A percentile compares a stretch with the other conserved stretches of the same genome.
Evolutionary conservation across 2,329 filamentous ascomycete genomes (phyloP).

Genomic region (Clonostachys rosea): DNA sequence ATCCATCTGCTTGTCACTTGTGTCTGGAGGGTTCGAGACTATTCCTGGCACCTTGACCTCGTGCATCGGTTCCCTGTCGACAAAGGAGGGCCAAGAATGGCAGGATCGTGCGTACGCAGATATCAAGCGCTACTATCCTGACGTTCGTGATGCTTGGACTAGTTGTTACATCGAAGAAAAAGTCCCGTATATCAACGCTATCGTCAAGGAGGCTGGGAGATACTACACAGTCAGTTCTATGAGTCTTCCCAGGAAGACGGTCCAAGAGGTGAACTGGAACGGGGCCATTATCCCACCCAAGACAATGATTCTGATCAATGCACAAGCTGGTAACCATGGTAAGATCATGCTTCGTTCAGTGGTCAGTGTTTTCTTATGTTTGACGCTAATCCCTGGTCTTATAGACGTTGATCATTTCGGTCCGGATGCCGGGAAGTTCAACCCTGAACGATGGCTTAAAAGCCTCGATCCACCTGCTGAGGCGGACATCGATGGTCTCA

Average conservation of each 20-base stretch:
- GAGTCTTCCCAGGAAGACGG: slow-evolving; percentile 45
- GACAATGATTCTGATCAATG: slow-evolving; percentile 51
- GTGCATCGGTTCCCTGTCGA: slow-evolving; percentile 42
- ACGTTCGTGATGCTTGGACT: slow-evolving; percentile 39
- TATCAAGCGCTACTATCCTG: slow-evolving; percentile 40
- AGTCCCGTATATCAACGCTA: slow-evolving; percentile 39
- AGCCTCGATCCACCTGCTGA: slow-evolving; percentile 24
- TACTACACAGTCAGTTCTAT: slow-evolving; percentile 50
- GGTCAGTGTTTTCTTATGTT: not conserved
- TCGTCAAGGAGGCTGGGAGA: slow-evolving; percentile 45
- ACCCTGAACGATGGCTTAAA: slow-evolving; percentile 43
- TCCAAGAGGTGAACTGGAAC: slow-evolving; percentile 43
- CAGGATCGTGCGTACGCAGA: slow-evolving; percentile 48
- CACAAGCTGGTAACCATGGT: slow-evolving; percentile 50
- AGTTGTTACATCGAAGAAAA: slow-evolving; percentile 36
- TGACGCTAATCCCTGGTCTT: not conserved
- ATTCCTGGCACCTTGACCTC: slow-evolving; percentile 48
- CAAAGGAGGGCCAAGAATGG: slow-evolving; percentile 39
- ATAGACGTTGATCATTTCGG: slow-evolving; percentile 45
- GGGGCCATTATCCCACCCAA: slow-evolving; percentile 43
- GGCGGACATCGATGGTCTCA: slow-evolving; percentile 16
- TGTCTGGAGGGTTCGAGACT: slow-evolving; percentile 49
- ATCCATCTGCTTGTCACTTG: slow-evolving; percentile 46
- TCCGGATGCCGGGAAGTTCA: slow-evolving; percentile 33
- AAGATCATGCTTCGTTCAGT: slow-evolving; percentile 8